These are phyloP conservation scores for Calonectria honghensis DNA, from an alignment of 2,329 filamentous ascomycete genomes.

Conservation along the genomic window DNA sequence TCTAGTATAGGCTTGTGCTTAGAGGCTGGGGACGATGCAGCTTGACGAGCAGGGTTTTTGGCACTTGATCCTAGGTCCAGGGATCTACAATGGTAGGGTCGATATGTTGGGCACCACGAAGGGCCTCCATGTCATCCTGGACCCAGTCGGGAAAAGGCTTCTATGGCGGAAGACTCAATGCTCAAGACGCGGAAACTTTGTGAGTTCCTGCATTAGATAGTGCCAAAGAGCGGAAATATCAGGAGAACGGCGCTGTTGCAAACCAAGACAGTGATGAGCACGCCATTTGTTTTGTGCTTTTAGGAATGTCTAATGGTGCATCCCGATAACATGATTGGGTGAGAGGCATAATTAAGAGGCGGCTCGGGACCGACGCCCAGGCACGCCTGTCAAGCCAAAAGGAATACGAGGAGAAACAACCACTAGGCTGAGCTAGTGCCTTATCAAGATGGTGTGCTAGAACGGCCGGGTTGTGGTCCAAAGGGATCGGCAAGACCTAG, in stretches of 20 bases:
- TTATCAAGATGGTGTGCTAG: slow-evolving; percentile 18
- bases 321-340: slow-evolving; percentile 25
- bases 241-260: slow-evolving; percentile 4
- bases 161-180: slow-evolving; percentile 42
- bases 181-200: slow-evolving; percentile 20
- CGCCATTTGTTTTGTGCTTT: slow-evolving; percentile 33
- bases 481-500: slow-evolving; percentile 30
- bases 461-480: neutral
- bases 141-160: slow-evolving; percentile 44
- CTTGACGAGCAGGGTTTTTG: slow-evolving; percentile 48
- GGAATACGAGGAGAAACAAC: slow-evolving; percentile 36
- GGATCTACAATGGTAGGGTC: slow-evolving; percentile 50
- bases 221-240: slow-evolving; percentile 29
- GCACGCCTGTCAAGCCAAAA: slow-evolving; percentile 29
- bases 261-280: slow-evolving; percentile 26
- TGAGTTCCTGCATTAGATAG: neutral
- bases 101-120: slow-evolving; percentile 46
- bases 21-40: slow-evolving; percentile 40
- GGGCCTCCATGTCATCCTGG: slow-evolving; percentile 41
- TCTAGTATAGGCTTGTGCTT: slow-evolving; percentile 36
- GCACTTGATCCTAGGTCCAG: slow-evolving; percentile 45
- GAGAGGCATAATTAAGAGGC: slow-evolving; percentile 17
- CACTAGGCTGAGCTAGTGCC: slow-evolving; percentile 4
- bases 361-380: slow-evolving; percentile 22
- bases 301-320: neutral